Evolutionary conservation across 495 filamentous ascomycete genomes (phyloP), one percentile per base, ranked within the genome.

Genomic region (Aspergillus nidulans): DNA sequence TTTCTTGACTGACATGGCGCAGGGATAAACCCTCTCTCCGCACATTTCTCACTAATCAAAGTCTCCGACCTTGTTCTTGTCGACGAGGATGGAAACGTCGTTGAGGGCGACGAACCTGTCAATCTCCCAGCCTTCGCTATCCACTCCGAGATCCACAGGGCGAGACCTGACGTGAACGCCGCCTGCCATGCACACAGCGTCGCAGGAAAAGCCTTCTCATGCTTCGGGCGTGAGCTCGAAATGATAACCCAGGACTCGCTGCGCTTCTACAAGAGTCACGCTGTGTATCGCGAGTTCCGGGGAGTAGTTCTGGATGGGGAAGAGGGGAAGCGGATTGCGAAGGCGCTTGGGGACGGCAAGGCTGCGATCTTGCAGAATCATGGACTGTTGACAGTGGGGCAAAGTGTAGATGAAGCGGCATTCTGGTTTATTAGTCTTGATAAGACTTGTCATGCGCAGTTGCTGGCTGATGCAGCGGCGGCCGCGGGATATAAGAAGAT

Each of bases 51-150:
- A 36, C 44, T 64, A 24, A 55, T 75, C 30, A 67, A 50, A 28
- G 72, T 68, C 18, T 66, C 63, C 8, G 73, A 76, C 34, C 64
- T 76, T 49, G 63, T 76, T 16, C 59, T 63, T 1, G 60, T 74
- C 18, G 59, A 85, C 49, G 76, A 69, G 23, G 24, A 63, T 32
- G 65, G 61, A 28, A 63, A 58, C 51, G 56, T 63, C 24, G 68
- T 76, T 23, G 49, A 53, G 25, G 78, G 70, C 9, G 79, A 78
- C 25, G 61, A 55, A 19, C 63, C 63, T 4, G 56, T 76, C 55
- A 86, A 86, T 66, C 71, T 74, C 4, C 79, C 85, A 0, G 83
- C 80, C 19, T 87, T 83, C 60, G 70, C 77, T 16, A 87, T 87
- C 66, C 85, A 74, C 61, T 48, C 40, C 1, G 66, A 61, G 15